These are phyloP conservation scores for Solanum neorickii DNA, from an alignment of 257 asterid species.

Conservation along the genomic window DNA sequence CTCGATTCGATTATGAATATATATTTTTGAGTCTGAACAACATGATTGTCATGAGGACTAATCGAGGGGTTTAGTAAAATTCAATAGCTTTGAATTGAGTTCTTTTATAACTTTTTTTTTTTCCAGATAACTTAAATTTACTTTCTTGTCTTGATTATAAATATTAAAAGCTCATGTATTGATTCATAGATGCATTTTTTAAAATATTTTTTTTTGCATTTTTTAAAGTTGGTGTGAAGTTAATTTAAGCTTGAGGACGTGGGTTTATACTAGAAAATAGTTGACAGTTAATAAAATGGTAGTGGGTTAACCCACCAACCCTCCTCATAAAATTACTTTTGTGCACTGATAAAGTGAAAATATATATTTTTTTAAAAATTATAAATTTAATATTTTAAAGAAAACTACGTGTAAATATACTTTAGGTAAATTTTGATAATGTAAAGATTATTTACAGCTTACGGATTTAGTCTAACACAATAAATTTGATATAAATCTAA, in stretches of 20 bases:
- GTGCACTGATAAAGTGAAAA: background rate
- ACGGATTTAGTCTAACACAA: background rate
- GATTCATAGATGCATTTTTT: background rate
- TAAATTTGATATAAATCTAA: background rate
- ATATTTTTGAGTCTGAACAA: background rate
- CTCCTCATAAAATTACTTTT: background rate
- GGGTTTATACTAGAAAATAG: background rate
- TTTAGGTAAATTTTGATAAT: background rate
- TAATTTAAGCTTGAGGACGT: background rate
- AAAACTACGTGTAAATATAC: background rate
- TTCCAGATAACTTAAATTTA: background rate
- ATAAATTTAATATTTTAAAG: background rate
- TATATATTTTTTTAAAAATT: background rate
- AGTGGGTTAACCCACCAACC: background rate
- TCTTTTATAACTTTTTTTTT: no score
- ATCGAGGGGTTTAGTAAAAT: background rate
- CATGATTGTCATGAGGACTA: background rate
- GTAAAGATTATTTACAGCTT: background rate
- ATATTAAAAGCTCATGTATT: background rate
- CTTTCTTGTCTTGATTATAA: background rate
- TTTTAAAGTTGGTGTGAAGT: background rate
- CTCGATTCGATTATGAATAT: rapidly evolving
- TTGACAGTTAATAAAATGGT: background rate
- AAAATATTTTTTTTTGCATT: background rate
- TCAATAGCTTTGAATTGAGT: background rate